Percentiles rank a stretch among this genome's conserved stretches.
Evolutionary conservation across 768 basidiomycete species (phyloP).

Genomic region (Tulasnella sp.): DNA sequence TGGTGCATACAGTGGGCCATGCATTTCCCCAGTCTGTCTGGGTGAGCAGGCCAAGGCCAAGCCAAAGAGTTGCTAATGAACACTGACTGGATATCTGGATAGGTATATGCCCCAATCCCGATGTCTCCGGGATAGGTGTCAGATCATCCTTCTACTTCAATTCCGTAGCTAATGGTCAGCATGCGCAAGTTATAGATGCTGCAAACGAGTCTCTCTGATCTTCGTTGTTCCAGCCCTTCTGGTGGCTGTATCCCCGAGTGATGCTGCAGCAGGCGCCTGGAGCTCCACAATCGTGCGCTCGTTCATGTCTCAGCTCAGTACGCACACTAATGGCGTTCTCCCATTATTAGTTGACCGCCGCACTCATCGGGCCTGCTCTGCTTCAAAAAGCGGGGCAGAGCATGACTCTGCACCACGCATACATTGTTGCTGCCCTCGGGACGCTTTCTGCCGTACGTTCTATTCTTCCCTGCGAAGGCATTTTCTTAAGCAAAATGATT

Average conservation of each 20-base stretch:
- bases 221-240: background rate
- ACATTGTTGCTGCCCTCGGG: conserved; percentile 14
- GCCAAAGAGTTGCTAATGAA: too few relatives aligned
- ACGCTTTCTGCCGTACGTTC: conserved; percentile 9
- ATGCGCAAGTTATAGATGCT: background rate
- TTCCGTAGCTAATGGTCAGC: conserved; percentile 12
- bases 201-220: background rate
- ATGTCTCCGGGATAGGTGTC: conserved; percentile 14
- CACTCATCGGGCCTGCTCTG: conserved; percentile 13
- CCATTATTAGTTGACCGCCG: conserved; percentile 1
- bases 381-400: conserved; percentile 3
- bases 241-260: conserved; percentile 10
- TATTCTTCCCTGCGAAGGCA: too few relatives aligned
- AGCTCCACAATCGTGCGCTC: conserved; percentile 8
- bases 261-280: conserved; percentile 14
- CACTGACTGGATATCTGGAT: too few relatives aligned
- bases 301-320: background rate
- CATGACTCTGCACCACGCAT: conserved; percentile 14
- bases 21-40: too few relatives aligned
- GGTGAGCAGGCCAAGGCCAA: too few relatives aligned
- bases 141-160: conserved; percentile 13
- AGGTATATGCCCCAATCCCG: conserved; percentile 13
- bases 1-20: too few relatives aligned
- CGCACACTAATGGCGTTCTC: too few relatives aligned
- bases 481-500: too few relatives aligned